Percentiles rank a stretch among this genome's conserved stretches.
phyloP scores from a whole-genome alignment of 805 yeast species.

The Candida krabiensis region DNA sequence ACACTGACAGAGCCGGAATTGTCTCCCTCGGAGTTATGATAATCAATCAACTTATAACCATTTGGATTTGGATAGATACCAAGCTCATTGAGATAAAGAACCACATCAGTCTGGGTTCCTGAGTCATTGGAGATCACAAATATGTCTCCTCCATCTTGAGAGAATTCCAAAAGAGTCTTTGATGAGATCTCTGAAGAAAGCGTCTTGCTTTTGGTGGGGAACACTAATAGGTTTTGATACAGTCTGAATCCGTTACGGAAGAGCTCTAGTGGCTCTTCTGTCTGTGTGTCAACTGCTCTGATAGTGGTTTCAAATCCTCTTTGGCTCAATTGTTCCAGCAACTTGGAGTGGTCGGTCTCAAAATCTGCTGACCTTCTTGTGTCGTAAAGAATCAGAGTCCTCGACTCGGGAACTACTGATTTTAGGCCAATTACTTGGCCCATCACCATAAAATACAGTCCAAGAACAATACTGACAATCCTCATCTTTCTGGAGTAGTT shows the following conservation, averaged over 20 bases:
- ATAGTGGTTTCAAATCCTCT: slow-evolving; percentile 24
- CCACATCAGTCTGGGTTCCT: slow-evolving; percentile 58
- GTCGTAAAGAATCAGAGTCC: slow-evolving; percentile 27
- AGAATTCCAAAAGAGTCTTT: slow-evolving; percentile 55
- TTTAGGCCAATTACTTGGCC: slow-evolving; percentile 7
- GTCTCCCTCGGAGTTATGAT: slow-evolving; percentile 50
- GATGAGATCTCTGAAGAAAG: slow-evolving; percentile 42
- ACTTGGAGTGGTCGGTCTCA: slow-evolving; percentile 23
- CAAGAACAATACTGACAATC: slow-evolving; percentile 5
- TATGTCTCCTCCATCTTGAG: slow-evolving; percentile 72
- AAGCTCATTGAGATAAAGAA: slow-evolving; percentile 69
- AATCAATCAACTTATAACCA: slow-evolving; percentile 62
- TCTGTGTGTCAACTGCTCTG: slow-evolving; percentile 20
- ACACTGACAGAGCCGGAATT: slow-evolving; percentile 21
- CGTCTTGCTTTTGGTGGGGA: slow-evolving; percentile 54
- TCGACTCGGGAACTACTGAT: slow-evolving; percentile 20
- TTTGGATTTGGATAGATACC: slow-evolving; percentile 86
- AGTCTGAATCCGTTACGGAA: slow-evolving; percentile 42
- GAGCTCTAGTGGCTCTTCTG: slow-evolving; percentile 25
- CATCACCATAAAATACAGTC: not conserved
- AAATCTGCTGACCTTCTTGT: slow-evolving; percentile 15
- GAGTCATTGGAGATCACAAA: slow-evolving; percentile 56
- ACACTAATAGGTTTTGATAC: slow-evolving; percentile 57
- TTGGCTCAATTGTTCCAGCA: slow-evolving; percentile 17
- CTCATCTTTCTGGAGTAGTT: no score